Percentiles rank a stretch among this genome's conserved stretches.
phyloP scores from a whole-genome alignment of 768 basidiomycete species.

The Rubroboletus satanas region DNA sequence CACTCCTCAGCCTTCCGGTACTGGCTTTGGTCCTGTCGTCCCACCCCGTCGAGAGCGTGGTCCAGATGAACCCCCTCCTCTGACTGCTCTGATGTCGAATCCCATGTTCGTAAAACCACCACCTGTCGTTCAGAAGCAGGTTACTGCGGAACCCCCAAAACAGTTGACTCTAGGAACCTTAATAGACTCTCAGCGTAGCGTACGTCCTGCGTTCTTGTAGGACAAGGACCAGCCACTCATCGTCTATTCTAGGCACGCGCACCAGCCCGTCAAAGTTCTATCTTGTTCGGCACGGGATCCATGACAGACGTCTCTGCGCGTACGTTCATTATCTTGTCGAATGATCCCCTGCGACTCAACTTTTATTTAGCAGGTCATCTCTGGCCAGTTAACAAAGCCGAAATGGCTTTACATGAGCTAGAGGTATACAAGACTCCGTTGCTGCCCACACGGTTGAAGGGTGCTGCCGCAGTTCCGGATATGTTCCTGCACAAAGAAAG shows the following conservation, averaged over 20 bases:
- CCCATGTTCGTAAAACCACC: conserved; percentile 71
- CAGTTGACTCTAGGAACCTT: conserved; percentile 56
- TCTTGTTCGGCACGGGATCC: conserved; percentile 43
- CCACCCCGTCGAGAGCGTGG: conserved; percentile 44
- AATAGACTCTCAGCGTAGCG: conserved; percentile 51
- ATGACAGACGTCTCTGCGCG: conserved; percentile 32
- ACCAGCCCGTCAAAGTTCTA: conserved; percentile 49
- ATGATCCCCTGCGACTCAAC: conserved; percentile 14
- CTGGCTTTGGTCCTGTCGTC: conserved; percentile 40
- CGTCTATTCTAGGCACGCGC: conserved; percentile 40
- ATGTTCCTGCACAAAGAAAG: conserved; percentile 56
- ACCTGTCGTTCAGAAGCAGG: conserved; percentile 24
- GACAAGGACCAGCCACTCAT: conserved; percentile 1
- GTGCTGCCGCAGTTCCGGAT: conserved; percentile 46
- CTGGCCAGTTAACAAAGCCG: conserved; percentile 50
- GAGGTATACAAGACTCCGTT: conserved; percentile 80
- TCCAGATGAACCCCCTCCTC: conserved; percentile 65
- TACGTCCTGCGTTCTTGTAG: conserved; percentile 33
- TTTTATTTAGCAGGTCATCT: conserved; percentile 20
- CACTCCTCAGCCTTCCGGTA: conserved; percentile 59
- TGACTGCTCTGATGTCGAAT: conserved; percentile 57
- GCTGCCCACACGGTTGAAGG: conserved; percentile 54
- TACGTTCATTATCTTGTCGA: conserved; percentile 19
- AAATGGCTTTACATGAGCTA: conserved; percentile 65
- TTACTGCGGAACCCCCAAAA: conserved; percentile 23